Base-by-base conservation (phyloP, 2,329 filamentous ascomycete species). In the Penicillium psychrosexuale region DNA sequence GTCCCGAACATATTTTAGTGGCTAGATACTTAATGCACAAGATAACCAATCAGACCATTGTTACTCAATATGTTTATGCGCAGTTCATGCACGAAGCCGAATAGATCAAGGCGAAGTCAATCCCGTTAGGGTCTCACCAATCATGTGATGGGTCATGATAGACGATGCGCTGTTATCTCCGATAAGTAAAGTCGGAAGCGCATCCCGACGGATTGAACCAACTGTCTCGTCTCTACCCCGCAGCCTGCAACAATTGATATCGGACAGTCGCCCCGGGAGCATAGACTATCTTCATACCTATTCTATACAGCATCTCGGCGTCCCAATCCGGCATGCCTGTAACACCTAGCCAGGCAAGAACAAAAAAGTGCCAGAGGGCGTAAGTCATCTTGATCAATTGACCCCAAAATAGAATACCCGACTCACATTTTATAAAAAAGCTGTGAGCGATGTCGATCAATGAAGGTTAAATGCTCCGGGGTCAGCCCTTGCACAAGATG, bases 381-480 rank as follows among this genome's bases (percentile, higher is more conserved):
- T 63, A 37, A 59, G 62, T 64, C 11, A 11, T 12, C 17, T 34
- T 22, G 8, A 24, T 17, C 31, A 13, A 34, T 7, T 38, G 3
- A 17, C 7, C 12, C 34, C 13, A 33, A 37, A 15, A 17, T 27
- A 22, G 9, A 39, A 17, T 1, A n/a, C 9, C 24, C 27, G 51
- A 47, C 40, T 50, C n/a, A 8, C 37, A 19, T 11, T 24, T 24
- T 17, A n/a, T 17, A 15, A 30, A 17, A 8, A 44, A 66, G 65
- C 28, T 68, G 65, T 53, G 53, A 57, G 53, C 55, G 63, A 62
- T 68, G 65, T 58, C 65, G 65, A 34, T 58, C 60, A 3, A 67
- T 67, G 64, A 68, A 68, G 54, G 65, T 68, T 12, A 68, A 67
- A 52, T 68, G 64, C 44, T 68, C 65, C 1, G 64, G 65, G 13